These are phyloP conservation scores for Santalum album DNA, from an alignment of 164 flowering plant species.

Conservation along the genomic window DNA sequence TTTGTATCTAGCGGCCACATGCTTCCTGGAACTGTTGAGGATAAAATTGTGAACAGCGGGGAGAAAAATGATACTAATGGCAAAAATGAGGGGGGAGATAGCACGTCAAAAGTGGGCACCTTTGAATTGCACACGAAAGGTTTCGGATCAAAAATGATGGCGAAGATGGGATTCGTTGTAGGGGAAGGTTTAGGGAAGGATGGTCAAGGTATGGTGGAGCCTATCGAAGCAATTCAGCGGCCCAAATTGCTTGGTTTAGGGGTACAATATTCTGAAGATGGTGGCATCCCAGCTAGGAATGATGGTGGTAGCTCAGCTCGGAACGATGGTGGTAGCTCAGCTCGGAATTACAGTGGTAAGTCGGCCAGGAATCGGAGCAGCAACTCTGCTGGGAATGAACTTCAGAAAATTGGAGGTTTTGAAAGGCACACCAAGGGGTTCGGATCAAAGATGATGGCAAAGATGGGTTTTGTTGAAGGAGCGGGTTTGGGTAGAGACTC, in stretches of 20 bases:
- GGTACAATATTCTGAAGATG: slow-evolving; percentile 32
- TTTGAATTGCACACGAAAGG: slow-evolving; percentile 93
- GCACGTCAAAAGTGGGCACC: slow-evolving; percentile 36
- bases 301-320: neutral
- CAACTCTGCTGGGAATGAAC: slow-evolving; percentile 3
- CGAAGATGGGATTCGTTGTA: slow-evolving; percentile 79
- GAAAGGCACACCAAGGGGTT: slow-evolving; percentile 77
- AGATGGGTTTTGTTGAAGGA: slow-evolving; percentile 76
- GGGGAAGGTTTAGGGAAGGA: slow-evolving; percentile 80
- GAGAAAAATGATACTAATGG: slow-evolving; percentile 6
- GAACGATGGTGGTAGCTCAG: slow-evolving; percentile 8
- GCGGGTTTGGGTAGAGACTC: slow-evolving; percentile 56
- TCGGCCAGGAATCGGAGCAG: neutral
- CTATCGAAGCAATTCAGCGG: slow-evolving; percentile 64
- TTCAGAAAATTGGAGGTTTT: slow-evolving; percentile 37
- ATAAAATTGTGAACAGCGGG: slow-evolving; percentile 5
- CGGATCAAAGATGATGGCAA: slow-evolving; percentile 78
- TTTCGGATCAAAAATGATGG: slow-evolving; percentile 92
- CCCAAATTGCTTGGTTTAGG: slow-evolving; percentile 92
- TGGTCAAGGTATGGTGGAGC: slow-evolving; percentile 58
- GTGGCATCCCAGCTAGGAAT: slow-evolving; percentile 5
- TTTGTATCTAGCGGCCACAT: slow-evolving; percentile 75
- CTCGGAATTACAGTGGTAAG: neutral
- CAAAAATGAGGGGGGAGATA: slow-evolving; percentile 15
- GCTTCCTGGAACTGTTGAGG: slow-evolving; percentile 35